These are phyloP conservation scores for Thermomucor indicae-seudaticae DNA, from an alignment of 371 early-diverging fungal species.

Conservation along the genomic window DNA sequence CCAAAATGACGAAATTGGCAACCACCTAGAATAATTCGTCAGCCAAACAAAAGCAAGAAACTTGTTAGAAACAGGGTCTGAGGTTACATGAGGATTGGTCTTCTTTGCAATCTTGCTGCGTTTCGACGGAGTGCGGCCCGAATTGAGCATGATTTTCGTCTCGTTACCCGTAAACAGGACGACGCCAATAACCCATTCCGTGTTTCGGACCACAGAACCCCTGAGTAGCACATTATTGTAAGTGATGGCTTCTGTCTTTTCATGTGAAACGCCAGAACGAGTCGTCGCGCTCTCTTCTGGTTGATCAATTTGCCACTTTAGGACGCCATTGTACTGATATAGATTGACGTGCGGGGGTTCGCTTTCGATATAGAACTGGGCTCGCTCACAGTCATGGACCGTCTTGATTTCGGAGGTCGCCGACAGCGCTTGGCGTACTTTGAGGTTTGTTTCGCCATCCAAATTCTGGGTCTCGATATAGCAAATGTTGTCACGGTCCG, in stretches of 20 bases:
- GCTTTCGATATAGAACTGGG: conserved; percentile 64
- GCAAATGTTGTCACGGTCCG: conserved; percentile 59
- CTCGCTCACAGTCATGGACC: conserved; percentile 52
- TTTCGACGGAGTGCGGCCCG: conserved; percentile 91
- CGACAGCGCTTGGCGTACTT: conserved; percentile 48
- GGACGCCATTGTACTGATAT: conserved; percentile 70
- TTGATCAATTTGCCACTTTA: conserved; percentile 46
- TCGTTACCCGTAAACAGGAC: conserved; percentile 86
- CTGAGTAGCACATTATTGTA: conserved; percentile 85
- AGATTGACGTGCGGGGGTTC: conserved; percentile 77
- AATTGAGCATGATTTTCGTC: conserved; percentile 87
- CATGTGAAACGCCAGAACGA: conserved; percentile 28
- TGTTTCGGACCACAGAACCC: conserved; percentile 91
- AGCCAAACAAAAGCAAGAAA: too few relatives aligned
- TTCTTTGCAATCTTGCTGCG: conserved; percentile 90
- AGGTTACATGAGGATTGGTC: conserved; percentile 88
- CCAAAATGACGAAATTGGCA: conserved; percentile 40
- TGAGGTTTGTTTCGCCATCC: conserved; percentile 87
- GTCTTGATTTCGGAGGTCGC: conserved; percentile 32
- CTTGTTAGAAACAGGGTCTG: too few relatives aligned
- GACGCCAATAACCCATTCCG: conserved; percentile 78
- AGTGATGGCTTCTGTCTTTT: conserved; percentile 65
- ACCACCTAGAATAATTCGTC: conserved; percentile 24
- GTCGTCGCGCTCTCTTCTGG: conserved; percentile 15
- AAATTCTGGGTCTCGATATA: conserved; percentile 83